Base-by-base conservation (phyloP, 2,329 filamentous ascomycete genomes). In the Sordariomycetes sp. region DNA sequence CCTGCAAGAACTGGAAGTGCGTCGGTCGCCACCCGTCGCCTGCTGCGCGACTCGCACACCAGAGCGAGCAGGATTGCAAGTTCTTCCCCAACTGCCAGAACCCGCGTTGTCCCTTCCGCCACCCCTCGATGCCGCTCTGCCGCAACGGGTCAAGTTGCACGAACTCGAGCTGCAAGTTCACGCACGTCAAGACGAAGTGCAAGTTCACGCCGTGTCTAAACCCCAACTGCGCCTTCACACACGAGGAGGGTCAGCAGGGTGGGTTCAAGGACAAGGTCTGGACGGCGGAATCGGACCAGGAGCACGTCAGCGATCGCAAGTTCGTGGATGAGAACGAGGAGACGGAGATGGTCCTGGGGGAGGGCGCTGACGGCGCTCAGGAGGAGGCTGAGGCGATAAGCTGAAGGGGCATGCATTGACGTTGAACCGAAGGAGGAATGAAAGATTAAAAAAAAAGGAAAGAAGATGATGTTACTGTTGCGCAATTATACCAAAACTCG, bases 1-100 rank as follows among this genome's bases (percentile, higher is more conserved):
- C 91, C 10, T 99, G 94, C 83, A 96, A 94, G 75, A 99, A 97
- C 78, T 81, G 84, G 66, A 97, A 97, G 75, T 99, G 94, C 68
- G 89, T 88, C 10, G 92, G 82, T 34, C 89, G 90, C 60, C 94
- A 99, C 71, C 94, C 94, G 2, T 97, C 92, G 7, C 94, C 94
- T 1, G 91, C 93, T 6, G 82, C 88, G 64, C 89, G 85, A 69
- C 75, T 82, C 56, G 85, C 86, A 28, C 89, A 93, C 69, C 88
- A 96, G 73, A 81, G 85, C 60, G 88, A 94, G 70, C 85, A 89
- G 70, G 87, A 95, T 67, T 96, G 92, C 82, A 90, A 88, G 68
- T 96, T 91, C 78, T 96, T 84, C 71, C 90, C 92, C 60, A 90
- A 95, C 74, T 96, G 91, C 77, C 87, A 90, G 55, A 97, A 97